Base-by-base conservation (phyloP, 805 yeast genomes). In the Blastobotrys mokoenaii region DNA sequence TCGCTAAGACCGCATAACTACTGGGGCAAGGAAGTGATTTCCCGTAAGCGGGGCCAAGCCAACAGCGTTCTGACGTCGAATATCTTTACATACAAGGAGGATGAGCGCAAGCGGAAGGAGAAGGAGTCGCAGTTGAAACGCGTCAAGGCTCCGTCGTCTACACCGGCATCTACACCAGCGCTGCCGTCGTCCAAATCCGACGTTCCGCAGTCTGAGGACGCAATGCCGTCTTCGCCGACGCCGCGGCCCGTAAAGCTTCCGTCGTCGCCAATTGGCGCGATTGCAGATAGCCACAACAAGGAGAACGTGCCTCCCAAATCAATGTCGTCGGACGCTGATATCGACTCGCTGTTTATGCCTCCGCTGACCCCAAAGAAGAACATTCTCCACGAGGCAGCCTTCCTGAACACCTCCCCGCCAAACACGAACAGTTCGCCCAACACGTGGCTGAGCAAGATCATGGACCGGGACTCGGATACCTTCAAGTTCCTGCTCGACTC, bases 1-100 rank as follows among this genome's bases (percentile, higher is more conserved):
- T 37, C 38, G 8, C 53, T 55, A 53, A 38, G 61, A 29, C 61
- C 61, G 4, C 14, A 43, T 33, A 42, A 46, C 17, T 39, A 49
- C 18, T 57, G 61, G 61, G 44, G 44, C n/a, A 41, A 44, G 37
- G 16, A 17, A 12, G 8, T 15, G 22, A 16, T 16, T 3, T 29
- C 38, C 14, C 32, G 33, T 11, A 12, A 22, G 14, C 17, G 15
- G 40, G 18, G 16, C 30, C 43, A 35, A 14, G 15, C 40, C n/a
- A 20, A 22, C 20, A 14, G 12, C 6, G 16, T 32, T 7, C 30
- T n/a, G 25, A 30, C 29, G 17, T 18, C 36, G 18, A 18, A 16
- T 16, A n/a, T 11, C 6, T 31, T 22, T 9, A 20, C 35, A 14
- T 12, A 8, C 7, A 20, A 11, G 16, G 27, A 40, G 8, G 9